These are phyloP conservation scores for Aspergillus vadensis DNA, from an alignment of 2,329 filamentous ascomycete species.

Conservation along the genomic window DNA sequence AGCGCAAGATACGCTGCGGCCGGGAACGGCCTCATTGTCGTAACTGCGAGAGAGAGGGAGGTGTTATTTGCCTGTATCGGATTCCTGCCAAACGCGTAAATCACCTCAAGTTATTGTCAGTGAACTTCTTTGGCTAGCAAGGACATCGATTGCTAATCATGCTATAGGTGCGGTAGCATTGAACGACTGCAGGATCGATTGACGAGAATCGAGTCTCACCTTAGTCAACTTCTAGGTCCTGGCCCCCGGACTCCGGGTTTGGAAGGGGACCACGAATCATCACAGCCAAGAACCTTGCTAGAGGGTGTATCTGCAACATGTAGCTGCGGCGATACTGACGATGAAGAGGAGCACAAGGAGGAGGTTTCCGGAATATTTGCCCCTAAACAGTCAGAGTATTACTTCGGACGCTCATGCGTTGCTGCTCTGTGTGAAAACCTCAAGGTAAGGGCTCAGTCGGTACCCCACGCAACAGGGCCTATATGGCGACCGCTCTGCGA, in stretches of 20 bases:
- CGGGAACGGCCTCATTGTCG: slow-evolving; percentile 8
- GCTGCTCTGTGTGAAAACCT: neutral
- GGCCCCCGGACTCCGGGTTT: neutral
- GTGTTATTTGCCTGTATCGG: slow-evolving; percentile 5
- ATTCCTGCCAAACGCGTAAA: slow-evolving; percentile 11
- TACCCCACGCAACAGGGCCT: neutral
- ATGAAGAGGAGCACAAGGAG: neutral
- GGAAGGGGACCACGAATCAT: neutral
- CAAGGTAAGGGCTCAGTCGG: neutral
- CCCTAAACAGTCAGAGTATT: neutral
- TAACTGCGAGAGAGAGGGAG: slow-evolving; percentile 11
- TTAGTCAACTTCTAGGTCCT: neutral
- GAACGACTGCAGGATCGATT: slow-evolving; percentile 10
- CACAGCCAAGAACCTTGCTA: neutral
- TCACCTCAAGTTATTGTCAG: slow-evolving; percentile 11
- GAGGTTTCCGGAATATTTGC: neutral
- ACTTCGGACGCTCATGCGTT: neutral
- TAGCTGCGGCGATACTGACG: neutral
- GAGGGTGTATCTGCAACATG: neutral
- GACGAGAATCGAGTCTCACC: slow-evolving; percentile 7
- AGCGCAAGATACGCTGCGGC: slow-evolving; percentile 11
- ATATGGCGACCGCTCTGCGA: neutral
- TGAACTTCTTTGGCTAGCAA: too few species aligned
- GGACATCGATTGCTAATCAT: neutral
- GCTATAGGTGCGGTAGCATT: slow-evolving; percentile 10